phyloP scores from a whole-genome alignment of 1,284 basidiomycete species.

The Sutorius eximius region DNA sequence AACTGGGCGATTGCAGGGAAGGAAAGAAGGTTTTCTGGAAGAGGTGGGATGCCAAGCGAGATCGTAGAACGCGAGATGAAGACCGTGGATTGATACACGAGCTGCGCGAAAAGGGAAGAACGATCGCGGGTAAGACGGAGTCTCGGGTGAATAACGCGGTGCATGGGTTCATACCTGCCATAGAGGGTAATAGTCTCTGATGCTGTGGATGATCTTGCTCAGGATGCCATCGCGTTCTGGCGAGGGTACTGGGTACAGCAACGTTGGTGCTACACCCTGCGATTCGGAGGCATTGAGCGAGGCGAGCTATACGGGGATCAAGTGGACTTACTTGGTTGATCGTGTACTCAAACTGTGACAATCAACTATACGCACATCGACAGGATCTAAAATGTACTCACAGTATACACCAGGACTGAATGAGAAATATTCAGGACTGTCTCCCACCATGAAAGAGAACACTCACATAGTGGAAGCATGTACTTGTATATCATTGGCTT shows the following conservation, averaged over 20 bases:
- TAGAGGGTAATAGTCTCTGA: constrained; percentile 93
- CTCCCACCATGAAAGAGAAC: not conserved
- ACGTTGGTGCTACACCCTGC: constrained; percentile 85
- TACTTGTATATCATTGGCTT: constrained; percentile 74
- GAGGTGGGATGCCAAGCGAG: constrained; percentile 81
- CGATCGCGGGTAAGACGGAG: constrained; percentile 12
- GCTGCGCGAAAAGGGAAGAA: constrained; percentile 42
- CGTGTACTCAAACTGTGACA: constrained; percentile 80
- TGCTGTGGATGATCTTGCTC: constrained; percentile 76
- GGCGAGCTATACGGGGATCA: not conserved
- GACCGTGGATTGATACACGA: constrained; percentile 90
- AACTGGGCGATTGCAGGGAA: constrained; percentile 74
- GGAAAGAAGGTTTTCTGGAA: constrained; percentile 72
- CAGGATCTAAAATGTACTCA: constrained; percentile 39
- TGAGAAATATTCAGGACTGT: constrained; percentile 6
- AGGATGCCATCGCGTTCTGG: constrained; percentile 59
- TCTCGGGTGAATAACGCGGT: not conserved
- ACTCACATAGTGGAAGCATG: constrained; percentile 80
- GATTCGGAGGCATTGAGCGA: not conserved
- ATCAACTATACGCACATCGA: constrained; percentile 1
- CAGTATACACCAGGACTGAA: constrained; percentile 75
- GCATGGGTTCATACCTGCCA: constrained; percentile 66
- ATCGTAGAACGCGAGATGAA: constrained; percentile 95
- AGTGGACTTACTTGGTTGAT: constrained; percentile 74
- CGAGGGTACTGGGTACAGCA: constrained; percentile 85